A percentile compares a stretch with the other conserved stretches of the same genome.
Evolutionary conservation across 2,329 filamentous ascomycete species (phyloP).

Genomic region (Fusarium marasasianum): DNA sequence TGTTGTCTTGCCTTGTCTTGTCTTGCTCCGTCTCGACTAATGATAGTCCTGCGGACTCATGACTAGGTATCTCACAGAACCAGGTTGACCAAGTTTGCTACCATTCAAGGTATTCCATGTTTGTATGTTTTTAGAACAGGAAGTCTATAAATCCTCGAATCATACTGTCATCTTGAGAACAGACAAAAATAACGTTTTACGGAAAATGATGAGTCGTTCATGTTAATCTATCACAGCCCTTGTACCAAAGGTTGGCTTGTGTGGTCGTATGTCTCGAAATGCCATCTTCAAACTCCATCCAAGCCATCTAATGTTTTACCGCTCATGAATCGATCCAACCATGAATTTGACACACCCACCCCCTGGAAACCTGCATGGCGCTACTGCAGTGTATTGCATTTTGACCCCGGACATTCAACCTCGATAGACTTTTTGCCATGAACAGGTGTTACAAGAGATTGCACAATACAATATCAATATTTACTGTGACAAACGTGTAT

Average conservation of each 20-base stretch:
- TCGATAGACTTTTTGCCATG: slow-evolving; percentile 12
- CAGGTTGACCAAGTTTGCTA: not conserved
- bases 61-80: not conserved
- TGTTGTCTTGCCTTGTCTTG: not conserved
- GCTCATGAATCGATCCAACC: slow-evolving; percentile 2
- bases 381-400: slow-evolving; percentile 38
- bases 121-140: not conserved
- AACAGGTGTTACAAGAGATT: not conserved
- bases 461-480: not conserved
- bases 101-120: not conserved
- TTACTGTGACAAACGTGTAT: not conserved
- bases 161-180: not conserved
- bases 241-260: not conserved
- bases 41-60: not conserved
- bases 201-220: not conserved
- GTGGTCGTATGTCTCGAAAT: slow-evolving; percentile 17
- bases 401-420: slow-evolving; percentile 20
- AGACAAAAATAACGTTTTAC: not conserved
- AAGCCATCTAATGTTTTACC: slow-evolving; percentile 24
- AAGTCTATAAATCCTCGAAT: not conserved
- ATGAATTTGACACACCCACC: slow-evolving; percentile 27
- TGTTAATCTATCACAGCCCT: not conserved
- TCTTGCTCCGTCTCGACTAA: not conserved
- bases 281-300: slow-evolving; percentile 24
- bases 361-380: slow-evolving; percentile 34